A percentile compares a stretch with the other conserved stretches of the same genome.
These are phyloP conservation scores for Globisporangium lucens DNA, from an alignment of 352 stramenopile genomes.

Conservation along the genomic window DNA sequence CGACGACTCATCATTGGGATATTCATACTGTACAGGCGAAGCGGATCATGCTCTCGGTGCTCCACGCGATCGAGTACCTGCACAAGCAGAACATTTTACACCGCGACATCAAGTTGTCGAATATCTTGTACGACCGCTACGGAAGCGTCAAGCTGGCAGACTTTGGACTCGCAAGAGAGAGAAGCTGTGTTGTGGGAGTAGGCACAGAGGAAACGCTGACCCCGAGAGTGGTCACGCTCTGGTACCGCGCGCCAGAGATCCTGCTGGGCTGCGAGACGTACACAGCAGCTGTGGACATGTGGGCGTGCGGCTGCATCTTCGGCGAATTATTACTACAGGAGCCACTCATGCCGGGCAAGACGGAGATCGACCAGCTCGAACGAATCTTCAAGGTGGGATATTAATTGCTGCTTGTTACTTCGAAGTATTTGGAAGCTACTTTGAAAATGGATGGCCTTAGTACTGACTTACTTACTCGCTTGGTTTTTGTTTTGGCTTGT, in stretches of 20 bases:
- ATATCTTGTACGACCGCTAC: constrained; percentile 91
- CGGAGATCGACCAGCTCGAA: constrained; percentile 61
- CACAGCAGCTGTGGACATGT: constrained; percentile 90
- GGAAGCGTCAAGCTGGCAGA: constrained; percentile 63
- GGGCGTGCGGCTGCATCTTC: constrained; percentile 70
- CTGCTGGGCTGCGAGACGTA: constrained; percentile 88
- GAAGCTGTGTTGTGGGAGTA: constrained; percentile 51
- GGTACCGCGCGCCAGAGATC: constrained; percentile 93
- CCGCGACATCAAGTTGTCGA: constrained; percentile 94
- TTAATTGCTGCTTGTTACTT: neutral
- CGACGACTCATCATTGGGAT: neutral
- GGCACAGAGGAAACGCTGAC: constrained; percentile 25
- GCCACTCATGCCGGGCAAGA: constrained; percentile 60
- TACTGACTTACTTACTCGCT: too few species aligned
- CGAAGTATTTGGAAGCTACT: too few species aligned
- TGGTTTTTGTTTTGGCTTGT: neutral
- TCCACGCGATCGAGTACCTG: constrained; percentile 69
- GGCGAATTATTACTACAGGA: constrained; percentile 52
- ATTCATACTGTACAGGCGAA: constrained; percentile 38
- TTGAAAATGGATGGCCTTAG: too few species aligned
- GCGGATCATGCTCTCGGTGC: constrained; percentile 88
- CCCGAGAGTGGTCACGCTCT: constrained; percentile 93
- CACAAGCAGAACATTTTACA: constrained; percentile 86
- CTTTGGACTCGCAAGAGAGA: constrained; percentile 56
- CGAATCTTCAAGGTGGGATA: constrained; percentile 58